Conservation (phyloP, 75 land plant genomes). For the Chamaecyparis obtusa region DNA sequence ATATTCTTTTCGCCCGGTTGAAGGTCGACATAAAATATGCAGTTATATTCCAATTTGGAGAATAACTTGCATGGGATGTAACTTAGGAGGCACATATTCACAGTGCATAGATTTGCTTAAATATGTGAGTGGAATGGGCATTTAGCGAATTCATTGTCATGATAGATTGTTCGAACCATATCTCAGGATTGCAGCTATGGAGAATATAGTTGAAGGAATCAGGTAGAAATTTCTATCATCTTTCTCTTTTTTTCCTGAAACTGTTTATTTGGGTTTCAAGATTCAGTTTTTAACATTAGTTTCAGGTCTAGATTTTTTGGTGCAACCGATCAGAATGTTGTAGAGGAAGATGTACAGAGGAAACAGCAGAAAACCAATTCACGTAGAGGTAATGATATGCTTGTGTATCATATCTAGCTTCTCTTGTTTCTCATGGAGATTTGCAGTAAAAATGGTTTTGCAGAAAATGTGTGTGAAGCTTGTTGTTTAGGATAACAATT, state of each 20-base stretch:
- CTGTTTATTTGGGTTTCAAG: not conserved
- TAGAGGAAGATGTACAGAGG: not conserved
- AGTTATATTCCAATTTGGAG: not conserved
- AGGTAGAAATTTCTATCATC: not conserved
- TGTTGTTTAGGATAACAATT: too few species aligned
- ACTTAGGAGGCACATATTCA: not conserved
- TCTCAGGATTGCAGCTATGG: not conserved
- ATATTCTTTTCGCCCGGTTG: not conserved
- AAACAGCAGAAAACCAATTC: not conserved
- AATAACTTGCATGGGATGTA: not conserved
- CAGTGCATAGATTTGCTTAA: not conserved
- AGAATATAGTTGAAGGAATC: not conserved
- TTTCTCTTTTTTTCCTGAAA: not conserved
- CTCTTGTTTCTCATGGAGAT: too few species aligned
- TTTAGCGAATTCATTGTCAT: not conserved
- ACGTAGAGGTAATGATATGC: not conserved
- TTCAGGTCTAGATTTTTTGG: not conserved
- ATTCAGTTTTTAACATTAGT: not conserved
- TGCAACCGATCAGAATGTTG: not conserved
- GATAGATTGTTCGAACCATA: not conserved
- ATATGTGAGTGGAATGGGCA: not conserved
- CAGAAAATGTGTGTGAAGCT: too few species aligned
- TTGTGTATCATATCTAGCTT: too few species aligned
- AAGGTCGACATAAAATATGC: not conserved
- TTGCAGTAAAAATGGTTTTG: not conserved